Base-by-base conservation (phyloP, 2,329 filamentous ascomycete species). In the Aspergillus glaucus region DNA sequence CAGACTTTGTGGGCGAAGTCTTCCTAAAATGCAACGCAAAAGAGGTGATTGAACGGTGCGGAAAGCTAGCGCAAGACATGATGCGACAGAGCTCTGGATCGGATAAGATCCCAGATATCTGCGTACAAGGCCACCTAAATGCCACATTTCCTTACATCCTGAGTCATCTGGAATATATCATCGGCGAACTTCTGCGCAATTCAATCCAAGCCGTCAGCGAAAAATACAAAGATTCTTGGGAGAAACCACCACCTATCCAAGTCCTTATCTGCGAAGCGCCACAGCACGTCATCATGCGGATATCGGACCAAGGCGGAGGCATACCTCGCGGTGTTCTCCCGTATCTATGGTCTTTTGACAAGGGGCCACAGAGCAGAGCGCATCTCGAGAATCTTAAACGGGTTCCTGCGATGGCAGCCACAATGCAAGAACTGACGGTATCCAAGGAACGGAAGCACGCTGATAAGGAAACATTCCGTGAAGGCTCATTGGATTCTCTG, bases 101-200 rank as follows among this genome's bases (percentile, higher is more conserved):
- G 1, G 77, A 84, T 47, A 74, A 78, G 45, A 79, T 98, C 1
- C 93, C 93, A 4, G 82, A 90, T 54, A 87, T 98, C 68, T 81
- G 79, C 43, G 78, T 98, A 49, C 80, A 86, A 53, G 93, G 94
- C 19, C 90, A 98, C 64, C 77, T 93, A 2, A 83, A 88, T 26
- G 91, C 91, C 4, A 95, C 85, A 28, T 98, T 98, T 63, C 93
- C 94, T 1, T 98, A 96, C 63, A 97, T 98, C 55, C 80, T 95
- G 45, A 93, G 86, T 63, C 93, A 97, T 66, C 80, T 98, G 45
- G 92, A 98, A 71, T 98, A 98, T 70, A 96, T 98, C 59, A 81
- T 98, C 49, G 91, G 93, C 45, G 93, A 98, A 72, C 82, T 98
- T 19, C 77, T 98, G 21, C 85, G 93, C 34, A 98, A 98, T 71